These are phyloP conservation scores for Myxozyma neglecta DNA, from an alignment of 805 yeast species.

Conservation along the genomic window DNA sequence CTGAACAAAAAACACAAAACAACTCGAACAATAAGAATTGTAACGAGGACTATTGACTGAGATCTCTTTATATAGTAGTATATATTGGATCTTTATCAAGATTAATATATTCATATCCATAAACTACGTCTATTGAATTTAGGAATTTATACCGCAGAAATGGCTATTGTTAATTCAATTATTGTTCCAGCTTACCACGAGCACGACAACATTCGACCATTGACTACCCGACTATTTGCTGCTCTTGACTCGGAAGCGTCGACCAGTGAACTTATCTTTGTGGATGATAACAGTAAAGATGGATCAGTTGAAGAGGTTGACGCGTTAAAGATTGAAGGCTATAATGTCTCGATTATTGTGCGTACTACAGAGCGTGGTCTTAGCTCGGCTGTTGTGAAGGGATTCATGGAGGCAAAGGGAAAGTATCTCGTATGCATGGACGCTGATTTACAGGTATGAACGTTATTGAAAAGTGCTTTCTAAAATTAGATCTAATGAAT, in stretches of 20 bases:
- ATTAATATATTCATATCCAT: background rate
- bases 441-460: slow-evolving; percentile 45
- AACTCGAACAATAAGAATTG: background rate
- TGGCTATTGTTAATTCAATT: slow-evolving; percentile 36
- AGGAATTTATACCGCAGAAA: background rate
- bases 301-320: slow-evolving; percentile 57
- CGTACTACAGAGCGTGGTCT: slow-evolving; percentile 54
- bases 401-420: slow-evolving; percentile 51
- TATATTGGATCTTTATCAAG: background rate
- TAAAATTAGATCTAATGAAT: background rate
- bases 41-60: background rate
- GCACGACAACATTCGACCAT: slow-evolving; percentile 50
- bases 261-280: slow-evolving; percentile 50
- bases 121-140: background rate
- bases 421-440: slow-evolving; percentile 53
- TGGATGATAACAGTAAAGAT: slow-evolving; percentile 53
- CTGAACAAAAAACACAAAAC: background rate
- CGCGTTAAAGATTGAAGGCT: slow-evolving; percentile 47
- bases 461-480: background rate
- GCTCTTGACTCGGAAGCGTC: slow-evolving; percentile 46
- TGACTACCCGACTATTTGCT: slow-evolving; percentile 51
- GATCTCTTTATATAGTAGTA: background rate
- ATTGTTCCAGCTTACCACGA: slow-evolving; percentile 56
- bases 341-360: slow-evolving; percentile 51
- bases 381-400: slow-evolving; percentile 52